Evolutionary conservation across 495 filamentous ascomycete genomes (phyloP), one percentile per base, ranked within the genome.

Genomic region (Lasiosphaeria miniovina): DNA sequence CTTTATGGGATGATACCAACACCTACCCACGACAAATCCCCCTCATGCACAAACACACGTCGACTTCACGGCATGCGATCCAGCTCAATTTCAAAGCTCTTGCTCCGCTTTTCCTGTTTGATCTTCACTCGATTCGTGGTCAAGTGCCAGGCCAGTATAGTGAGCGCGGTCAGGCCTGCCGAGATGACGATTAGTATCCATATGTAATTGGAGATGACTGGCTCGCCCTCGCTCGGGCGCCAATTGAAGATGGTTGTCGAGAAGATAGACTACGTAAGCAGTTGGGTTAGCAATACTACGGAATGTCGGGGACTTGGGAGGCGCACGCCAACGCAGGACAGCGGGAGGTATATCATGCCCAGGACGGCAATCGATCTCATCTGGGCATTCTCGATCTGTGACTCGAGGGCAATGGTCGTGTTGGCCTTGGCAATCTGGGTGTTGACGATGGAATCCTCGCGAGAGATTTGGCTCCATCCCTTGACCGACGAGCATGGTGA

Each of bases 281-380:
- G 35, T 3, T 1, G 38, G 38, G 40, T 54, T 9, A 43, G 41
- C 4, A 57, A 33, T 40, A 46, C 12, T 46, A 14, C 33, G 14
- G 52, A 35, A 14, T 49, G 43, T 14, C 12, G 36, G 4, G 12
- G 24, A 49, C 8, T 3, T 31, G 3, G 7, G 32, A 24, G 31
- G 57, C 60, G 31, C 52, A 61, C 60, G 17, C 40, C 60, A 33
- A 61, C 60, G 40, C 60, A 61, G 7, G 54, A 57, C 24, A 61
- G 12, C 3, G 60, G 60, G 4, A 61, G 40, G 14, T 55, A 61
- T 14, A 61, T 49, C 60, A 61, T 61, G 12, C 40, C 50, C 8
- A 61, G 17, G 3, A 61, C n/a, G 14, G 60, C 60, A 36, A 61
- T 61, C 1, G 48, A 57, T 35, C 60, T n/a, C 60, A 61, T 61